Conservation (phyloP, 306 rosid genomes). For the Glycine latifolia region DNA sequence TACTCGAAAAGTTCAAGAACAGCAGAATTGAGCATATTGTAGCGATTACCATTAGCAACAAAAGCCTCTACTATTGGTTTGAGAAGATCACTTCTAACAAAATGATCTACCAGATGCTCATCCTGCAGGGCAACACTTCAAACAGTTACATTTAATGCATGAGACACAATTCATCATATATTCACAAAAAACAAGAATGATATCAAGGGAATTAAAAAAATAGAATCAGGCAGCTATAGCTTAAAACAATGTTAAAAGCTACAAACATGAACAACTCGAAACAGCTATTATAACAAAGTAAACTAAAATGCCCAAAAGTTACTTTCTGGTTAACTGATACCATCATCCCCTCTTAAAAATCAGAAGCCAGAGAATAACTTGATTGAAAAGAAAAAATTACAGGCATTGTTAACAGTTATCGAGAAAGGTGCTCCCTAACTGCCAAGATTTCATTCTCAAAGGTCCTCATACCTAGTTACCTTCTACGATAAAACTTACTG, state of each 20-base stretch:
- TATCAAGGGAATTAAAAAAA: not conserved
- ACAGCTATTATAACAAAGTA: slow-evolving; percentile 22
- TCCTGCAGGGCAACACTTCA: slow-evolving; percentile 67
- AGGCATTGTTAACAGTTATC: not conserved
- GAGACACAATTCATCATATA: slow-evolving; percentile 9
- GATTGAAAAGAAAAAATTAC: not conserved
- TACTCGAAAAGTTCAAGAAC: slow-evolving; percentile 90
- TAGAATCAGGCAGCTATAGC: not conserved
- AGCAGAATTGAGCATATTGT: slow-evolving; percentile 93
- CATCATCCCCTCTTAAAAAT: not conserved
- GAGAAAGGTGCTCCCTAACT: slow-evolving; percentile 1
- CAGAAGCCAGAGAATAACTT: not conserved
- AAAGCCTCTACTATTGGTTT: slow-evolving; percentile 90
- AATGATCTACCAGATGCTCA: slow-evolving; percentile 80
- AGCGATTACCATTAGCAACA: slow-evolving; percentile 87
- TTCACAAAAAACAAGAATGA: slow-evolving; percentile 29
- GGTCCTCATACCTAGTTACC: slow-evolving; percentile 15
- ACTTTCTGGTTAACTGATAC: slow-evolving; percentile 22
- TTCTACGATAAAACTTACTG: not conserved
- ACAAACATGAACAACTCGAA: no score
- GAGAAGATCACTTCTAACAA: slow-evolving; percentile 80
- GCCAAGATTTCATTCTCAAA: not conserved
- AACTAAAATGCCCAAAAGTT: not conserved
- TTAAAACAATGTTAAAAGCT: not conserved
- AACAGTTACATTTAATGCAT: slow-evolving; percentile 38